Percentiles rank a stretch among this genome's conserved stretches.
phyloP scores from a whole-genome alignment of 257 asterid species.

The Rauvolfia tetraphylla region DNA sequence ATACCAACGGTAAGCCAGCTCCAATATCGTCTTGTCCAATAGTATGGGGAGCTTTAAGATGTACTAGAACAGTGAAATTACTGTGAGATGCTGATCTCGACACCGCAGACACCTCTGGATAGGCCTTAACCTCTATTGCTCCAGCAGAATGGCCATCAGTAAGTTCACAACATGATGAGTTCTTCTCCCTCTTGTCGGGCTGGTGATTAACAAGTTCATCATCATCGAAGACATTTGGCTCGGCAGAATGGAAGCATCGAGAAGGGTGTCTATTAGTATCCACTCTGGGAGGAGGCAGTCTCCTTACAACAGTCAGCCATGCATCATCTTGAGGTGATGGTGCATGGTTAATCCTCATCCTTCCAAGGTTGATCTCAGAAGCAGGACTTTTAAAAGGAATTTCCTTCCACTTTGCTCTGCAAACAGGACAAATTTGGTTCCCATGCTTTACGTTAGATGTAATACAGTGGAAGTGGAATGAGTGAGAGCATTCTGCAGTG shows the following conservation, averaged over 20 bases:
- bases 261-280: slow-evolving; percentile 25
- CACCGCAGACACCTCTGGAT: slow-evolving; percentile 67
- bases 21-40: slow-evolving; percentile 20
- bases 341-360: slow-evolving; percentile 31
- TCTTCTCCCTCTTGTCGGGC: slow-evolving; percentile 16
- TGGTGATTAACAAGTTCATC: slow-evolving; percentile 47
- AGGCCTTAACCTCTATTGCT: slow-evolving; percentile 45
- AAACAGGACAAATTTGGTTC: slow-evolving; percentile 72
- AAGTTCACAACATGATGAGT: slow-evolving; percentile 20
- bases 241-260: slow-evolving; percentile 29
- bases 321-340: slow-evolving; percentile 45
- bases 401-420: slow-evolving; percentile 91
- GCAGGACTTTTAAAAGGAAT: slow-evolving; percentile 60
- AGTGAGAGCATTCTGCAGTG: slow-evolving; percentile 94
- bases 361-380: slow-evolving; percentile 32
- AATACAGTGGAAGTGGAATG: slow-evolving; percentile 87
- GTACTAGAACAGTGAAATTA: slow-evolving; percentile 58
- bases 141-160: slow-evolving; percentile 22
- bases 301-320: slow-evolving; percentile 35
- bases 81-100: slow-evolving; percentile 36
- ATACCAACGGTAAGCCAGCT: slow-evolving; percentile 21
- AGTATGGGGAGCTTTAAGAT: slow-evolving; percentile 68
- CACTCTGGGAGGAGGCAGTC: slow-evolving; percentile 42
- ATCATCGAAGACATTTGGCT: slow-evolving; percentile 69
- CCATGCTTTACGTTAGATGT: slow-evolving; percentile 84